A percentile compares a stretch with the other conserved stretches of the same genome.
phyloP scores from a whole-genome alignment of 768 basidiomycete genomes.

The Hydnomerulius pinastri region DNA sequence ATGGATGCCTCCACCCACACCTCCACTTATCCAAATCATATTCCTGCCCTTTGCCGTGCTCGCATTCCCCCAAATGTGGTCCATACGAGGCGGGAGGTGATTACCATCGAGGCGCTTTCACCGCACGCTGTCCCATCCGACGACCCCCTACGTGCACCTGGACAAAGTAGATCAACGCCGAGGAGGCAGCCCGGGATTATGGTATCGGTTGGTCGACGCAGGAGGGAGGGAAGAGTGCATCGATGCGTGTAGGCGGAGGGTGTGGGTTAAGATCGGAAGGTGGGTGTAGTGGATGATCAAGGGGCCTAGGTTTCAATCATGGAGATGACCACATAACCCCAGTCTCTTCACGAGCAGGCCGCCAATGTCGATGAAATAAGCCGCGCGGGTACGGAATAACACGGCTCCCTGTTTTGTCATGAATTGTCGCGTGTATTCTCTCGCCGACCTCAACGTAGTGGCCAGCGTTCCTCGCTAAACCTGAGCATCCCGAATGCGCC shows the following conservation, averaged over 20 bases:
- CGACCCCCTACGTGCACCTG: slow-evolving; percentile 19
- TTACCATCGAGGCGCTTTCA: slow-evolving; percentile 37
- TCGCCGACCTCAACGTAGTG: no score
- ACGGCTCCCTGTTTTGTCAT: no score
- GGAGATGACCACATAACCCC: no score
- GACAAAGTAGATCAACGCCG: slow-evolving; percentile 40
- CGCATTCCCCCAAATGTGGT: slow-evolving; percentile 41
- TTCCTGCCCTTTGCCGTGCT: slow-evolving; percentile 36
- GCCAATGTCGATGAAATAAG: no score
- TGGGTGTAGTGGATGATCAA: slow-evolving; percentile 40
- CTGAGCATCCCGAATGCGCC: no score
- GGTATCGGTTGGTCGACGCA: slow-evolving; percentile 38
- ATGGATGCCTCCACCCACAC: slow-evolving; percentile 48
- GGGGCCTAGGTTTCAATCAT: no score
- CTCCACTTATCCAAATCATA: slow-evolving; percentile 39
- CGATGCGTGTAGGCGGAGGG: slow-evolving; percentile 31
- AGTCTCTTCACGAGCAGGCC: no score
- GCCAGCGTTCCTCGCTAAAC: no score
- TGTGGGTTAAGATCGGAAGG: slow-evolving; percentile 34
- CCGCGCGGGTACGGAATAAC: no score
- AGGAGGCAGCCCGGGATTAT: slow-evolving; percentile 46
- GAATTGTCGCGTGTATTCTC: no score
- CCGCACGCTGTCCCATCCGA: slow-evolving; percentile 6
- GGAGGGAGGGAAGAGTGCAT: slow-evolving; percentile 30
- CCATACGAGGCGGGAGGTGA: slow-evolving; percentile 45